Base-by-base conservation (phyloP, 176 grass and related monocot species). In the Tuctoria greenei region DNA sequence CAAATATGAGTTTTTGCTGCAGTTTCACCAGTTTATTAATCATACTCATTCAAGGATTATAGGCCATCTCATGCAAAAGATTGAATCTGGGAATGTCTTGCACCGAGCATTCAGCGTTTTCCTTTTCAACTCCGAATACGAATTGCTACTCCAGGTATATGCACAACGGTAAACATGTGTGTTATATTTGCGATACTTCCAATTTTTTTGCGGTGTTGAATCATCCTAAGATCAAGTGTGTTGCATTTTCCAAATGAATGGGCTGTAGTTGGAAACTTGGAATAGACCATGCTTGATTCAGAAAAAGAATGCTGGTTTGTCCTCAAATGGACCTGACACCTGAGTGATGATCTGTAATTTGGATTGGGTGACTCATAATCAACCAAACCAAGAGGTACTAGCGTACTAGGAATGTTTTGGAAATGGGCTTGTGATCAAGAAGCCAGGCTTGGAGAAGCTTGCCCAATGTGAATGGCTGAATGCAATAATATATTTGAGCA, bases 41-140 rank as follows among this genome's bases (percentile, higher is more conserved):
- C 4, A 0, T 18, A 41, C 17, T 82, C 66, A 71, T 17, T 49
- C 66, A 75, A 38, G 26, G 69, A 67, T 75, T 79, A 61, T 76
- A 97, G 93, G 93, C 55, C 93, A 97, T 86, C 82, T 93, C 50
- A 97, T 97, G 93, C 87, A 93, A 79, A 97, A 93, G 79, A 97
- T 97, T 76, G 85, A 97, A 71, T 79, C 85, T 49, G 87, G 87
- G 27, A 83, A 93, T 86, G 82, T 65, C 10, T 85, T 97, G 63
- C 93, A 97, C 68, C 90, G 90, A 50, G 90, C 90, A 5, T 97
- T 97, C 79, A 97, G 93, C 55, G 76, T 97, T 82, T 97, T 97
- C 64, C 82, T 97, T 63, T 93, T 97, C 83, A 93, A 97, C 76
- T 90, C 93, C 60, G 90, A 93, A 74, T 93, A 84, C 35, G 93